A percentile compares a stretch with the other conserved stretches of the same genome.
These are phyloP conservation scores for Diutina rugosa DNA, from an alignment of 1,139 yeast species.

Conservation along the genomic window DNA sequence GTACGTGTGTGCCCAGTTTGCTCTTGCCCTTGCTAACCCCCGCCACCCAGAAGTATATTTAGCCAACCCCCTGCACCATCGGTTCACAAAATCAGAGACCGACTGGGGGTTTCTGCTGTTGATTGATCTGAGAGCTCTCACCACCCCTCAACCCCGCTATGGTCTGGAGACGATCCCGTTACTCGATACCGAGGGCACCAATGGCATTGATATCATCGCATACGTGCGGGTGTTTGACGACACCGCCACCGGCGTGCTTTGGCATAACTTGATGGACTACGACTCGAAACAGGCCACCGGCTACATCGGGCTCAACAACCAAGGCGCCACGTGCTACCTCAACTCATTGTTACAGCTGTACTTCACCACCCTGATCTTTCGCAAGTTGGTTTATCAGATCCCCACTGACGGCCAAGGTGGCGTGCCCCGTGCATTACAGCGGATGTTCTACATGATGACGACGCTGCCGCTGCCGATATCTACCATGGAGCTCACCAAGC, in stretches of 20 bases:
- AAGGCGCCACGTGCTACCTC: conserved; percentile 95
- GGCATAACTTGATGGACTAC: conserved; percentile 80
- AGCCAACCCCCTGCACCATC: conserved; percentile 36
- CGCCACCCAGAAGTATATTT: conserved; percentile 31
- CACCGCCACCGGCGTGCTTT: conserved; percentile 78
- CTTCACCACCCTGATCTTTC: conserved; percentile 70
- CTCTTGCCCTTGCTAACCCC: conserved; percentile 78
- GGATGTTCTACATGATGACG: conserved; percentile 70
- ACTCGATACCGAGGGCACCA: conserved; percentile 45
- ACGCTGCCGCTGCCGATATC: conserved; percentile 67
- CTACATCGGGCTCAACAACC: conserved; percentile 84
- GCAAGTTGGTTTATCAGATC: conserved; percentile 78
- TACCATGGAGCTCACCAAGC: conserved; percentile 73
- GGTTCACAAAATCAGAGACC: conserved; percentile 63
- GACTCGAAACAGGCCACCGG: conserved; percentile 85
- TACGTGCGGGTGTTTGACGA: conserved; percentile 72
- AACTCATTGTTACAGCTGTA: conserved; percentile 87
- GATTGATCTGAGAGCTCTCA: conserved; percentile 42
- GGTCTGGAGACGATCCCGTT: conserved; percentile 46
- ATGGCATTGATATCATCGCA: background rate
- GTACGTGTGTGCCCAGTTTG: conserved; percentile 88
- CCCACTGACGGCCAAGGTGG: conserved; percentile 42
- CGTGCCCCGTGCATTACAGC: conserved; percentile 77
- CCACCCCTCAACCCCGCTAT: conserved; percentile 15
- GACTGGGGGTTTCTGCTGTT: conserved; percentile 96